These are phyloP conservation scores for Penicillium dipodomyicola DNA, from an alignment of 495 filamentous ascomycete species.

Conservation along the genomic window DNA sequence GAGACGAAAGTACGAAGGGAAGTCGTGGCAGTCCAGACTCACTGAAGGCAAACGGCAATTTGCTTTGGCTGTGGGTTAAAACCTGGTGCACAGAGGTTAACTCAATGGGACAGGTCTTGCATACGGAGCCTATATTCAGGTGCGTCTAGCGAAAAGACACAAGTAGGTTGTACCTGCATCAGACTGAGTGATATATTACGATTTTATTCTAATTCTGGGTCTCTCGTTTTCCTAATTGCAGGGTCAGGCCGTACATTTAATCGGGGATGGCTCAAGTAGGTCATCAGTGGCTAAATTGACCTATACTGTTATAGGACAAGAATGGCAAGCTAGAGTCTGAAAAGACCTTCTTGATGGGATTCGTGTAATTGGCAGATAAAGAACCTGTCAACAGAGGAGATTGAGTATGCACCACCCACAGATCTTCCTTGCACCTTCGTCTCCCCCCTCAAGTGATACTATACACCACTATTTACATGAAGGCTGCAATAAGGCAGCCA, in stretches of 20 bases:
- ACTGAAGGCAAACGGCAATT: neutral
- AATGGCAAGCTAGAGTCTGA: no score
- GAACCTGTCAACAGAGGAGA: neutral
- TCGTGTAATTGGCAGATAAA: neutral
- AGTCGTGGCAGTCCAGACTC: neutral
- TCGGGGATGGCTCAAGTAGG: no score
- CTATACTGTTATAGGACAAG: no score
- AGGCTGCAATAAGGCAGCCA: neutral
- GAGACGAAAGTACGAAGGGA: neutral
- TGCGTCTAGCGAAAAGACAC: no score
- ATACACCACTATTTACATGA: neutral
- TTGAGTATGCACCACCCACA: neutral
- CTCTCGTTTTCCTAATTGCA: no score
- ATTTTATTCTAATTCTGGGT: no score
- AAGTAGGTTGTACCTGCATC: no score
- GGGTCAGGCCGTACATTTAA: no score
- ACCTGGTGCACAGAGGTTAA: neutral
- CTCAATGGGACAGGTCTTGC: no score
- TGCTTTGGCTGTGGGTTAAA: neutral
- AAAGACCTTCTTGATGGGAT: neutral
- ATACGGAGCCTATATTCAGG: no score
- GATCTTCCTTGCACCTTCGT: neutral
- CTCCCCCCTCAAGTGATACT: neutral
- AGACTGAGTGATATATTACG: no score
- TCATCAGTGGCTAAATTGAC: no score